These are phyloP conservation scores for Cercis canadensis DNA, from an alignment of 306 rosid species.

Conservation along the genomic window DNA sequence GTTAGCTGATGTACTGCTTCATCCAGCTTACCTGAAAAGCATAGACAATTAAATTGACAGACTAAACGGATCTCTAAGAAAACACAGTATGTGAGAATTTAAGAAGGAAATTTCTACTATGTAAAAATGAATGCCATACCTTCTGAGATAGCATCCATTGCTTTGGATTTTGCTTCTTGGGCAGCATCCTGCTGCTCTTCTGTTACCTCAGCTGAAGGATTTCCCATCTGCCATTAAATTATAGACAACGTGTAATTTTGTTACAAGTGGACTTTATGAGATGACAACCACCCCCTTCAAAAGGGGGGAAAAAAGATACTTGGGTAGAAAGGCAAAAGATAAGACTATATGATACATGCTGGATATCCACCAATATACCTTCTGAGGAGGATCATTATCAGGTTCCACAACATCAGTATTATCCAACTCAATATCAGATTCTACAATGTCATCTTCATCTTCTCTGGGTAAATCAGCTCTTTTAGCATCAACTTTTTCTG, in stretches of 20 bases:
- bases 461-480: slow-evolving; percentile 26
- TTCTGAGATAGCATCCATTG: slow-evolving; percentile 60
- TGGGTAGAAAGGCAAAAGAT: background rate
- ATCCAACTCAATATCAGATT: slow-evolving; percentile 83
- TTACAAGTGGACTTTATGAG: background rate
- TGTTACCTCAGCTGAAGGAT: slow-evolving; percentile 63
- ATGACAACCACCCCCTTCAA: background rate
- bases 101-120: background rate
- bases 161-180: slow-evolving; percentile 64
- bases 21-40: slow-evolving; percentile 62
- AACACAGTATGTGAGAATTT: slow-evolving; percentile 19
- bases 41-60: slow-evolving; percentile 18
- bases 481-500: slow-evolving; percentile 38
- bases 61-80: slow-evolving; percentile 2
- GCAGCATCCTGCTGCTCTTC: slow-evolving; percentile 74
- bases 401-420: slow-evolving; percentile 65
- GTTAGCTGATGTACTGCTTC: slow-evolving; percentile 80
- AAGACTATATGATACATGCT: background rate
- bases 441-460: slow-evolving; percentile 58
- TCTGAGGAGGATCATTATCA: slow-evolving; percentile 78
- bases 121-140: slow-evolving; percentile 46
- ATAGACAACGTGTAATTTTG: background rate
- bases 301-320: background rate
- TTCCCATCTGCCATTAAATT: slow-evolving; percentile 67
- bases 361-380: slow-evolving; percentile 42